Evolutionary conservation across 2,329 filamentous ascomycete genomes (phyloP), one percentile per base, ranked within the genome.

Genomic region (Penicillium sp.): DNA sequence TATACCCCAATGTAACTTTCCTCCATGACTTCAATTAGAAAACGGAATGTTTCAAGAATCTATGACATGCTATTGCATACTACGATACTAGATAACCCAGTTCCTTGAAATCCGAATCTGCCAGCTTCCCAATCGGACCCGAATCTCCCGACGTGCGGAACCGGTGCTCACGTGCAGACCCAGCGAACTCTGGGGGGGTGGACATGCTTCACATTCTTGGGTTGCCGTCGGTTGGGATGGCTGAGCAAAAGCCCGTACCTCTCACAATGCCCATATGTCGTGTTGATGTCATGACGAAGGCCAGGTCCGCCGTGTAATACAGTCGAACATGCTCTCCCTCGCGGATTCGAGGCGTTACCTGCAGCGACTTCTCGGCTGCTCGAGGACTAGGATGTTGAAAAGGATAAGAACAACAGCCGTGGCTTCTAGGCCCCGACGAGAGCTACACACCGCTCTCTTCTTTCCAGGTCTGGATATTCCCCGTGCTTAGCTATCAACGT

Each of bases 371-470:
- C 37, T 42, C 42, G 27, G 24, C 15, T 44, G 38, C 39, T 38
- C 24, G 42, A 38, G 25, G 12, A 4, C 35, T 42, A 27, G 28
- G 37, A 24, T 29, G 24, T 41, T 18, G 31, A 24, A 29, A 32
- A 43, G 18, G 39, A 37, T 37, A 37, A 37, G 33, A 20, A 20
- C 33, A 37, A 37, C 39, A 15, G 49, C 20, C n/a, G 15, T 44
- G 20, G 35, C 47, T 48, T 10, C 41, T 33, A 40, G 24, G 13
- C 38, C 45, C 3, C 55, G 20, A 24, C 56, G 48, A 46, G 46
- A 46, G 13, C 57, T 73, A 29, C 69, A 69, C 31, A 77, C 74
- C 6, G 74, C 74, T 38, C 67, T 77, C 18, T 77, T 77, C 56
- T 76, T 76, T 50, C 74, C 74, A 55, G 74, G 73, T 71, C 51